Base-by-base conservation (phyloP, 2,329 filamentous ascomycete genomes). In the Neopestalotiopsis sp. region DNA sequence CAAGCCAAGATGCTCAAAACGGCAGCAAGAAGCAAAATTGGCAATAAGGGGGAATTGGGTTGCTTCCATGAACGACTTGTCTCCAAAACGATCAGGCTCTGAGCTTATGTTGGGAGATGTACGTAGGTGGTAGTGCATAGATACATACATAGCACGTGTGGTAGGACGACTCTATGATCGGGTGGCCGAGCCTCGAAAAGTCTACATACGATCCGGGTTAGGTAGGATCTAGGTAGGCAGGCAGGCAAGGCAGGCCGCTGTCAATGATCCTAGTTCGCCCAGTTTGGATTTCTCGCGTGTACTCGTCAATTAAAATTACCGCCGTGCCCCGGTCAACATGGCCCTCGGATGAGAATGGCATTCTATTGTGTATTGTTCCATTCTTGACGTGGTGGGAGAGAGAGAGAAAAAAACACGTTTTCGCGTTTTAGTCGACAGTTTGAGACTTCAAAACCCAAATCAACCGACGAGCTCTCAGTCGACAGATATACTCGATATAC, bases 291-390 rank as follows among this genome's bases (percentile, higher is more conserved):
- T 40, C 32, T 62, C 32, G 59, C 59, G 59, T 62, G 13, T 62
- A 10, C 30, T 62, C 59, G 59, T 62, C n/a, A 24, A 59, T n/a
- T 52, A 17, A 62, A 62, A 62, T 62, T 62, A 62, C 59, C 59
- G 59, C 59, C 30, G 30, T 34, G 30, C 59, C 59, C 28, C 24
- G 14, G 24, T 34, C 30, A 28, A 59, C 28, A 38, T 38, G 6
- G 34, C 34, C 34, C 10, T 38, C 24, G 24, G 34, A 38, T 3
- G 34, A 7, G 6, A 10, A 10, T 38, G 45, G 17, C 45, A 52
- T 52, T 20, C 42, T 49, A n/a, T 49, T n/a, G n/a, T 52, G 14
- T 52, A n/a, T 49, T n/a, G 14, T 52, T 52, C 20, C n/a, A 14
- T 52, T 24, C 45, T 52, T 52, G 45, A 52, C 17, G 45, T 52